phyloP scores from a whole-genome alignment of 2,329 filamentous ascomycete genomes.

The Fusarium humuli region DNA sequence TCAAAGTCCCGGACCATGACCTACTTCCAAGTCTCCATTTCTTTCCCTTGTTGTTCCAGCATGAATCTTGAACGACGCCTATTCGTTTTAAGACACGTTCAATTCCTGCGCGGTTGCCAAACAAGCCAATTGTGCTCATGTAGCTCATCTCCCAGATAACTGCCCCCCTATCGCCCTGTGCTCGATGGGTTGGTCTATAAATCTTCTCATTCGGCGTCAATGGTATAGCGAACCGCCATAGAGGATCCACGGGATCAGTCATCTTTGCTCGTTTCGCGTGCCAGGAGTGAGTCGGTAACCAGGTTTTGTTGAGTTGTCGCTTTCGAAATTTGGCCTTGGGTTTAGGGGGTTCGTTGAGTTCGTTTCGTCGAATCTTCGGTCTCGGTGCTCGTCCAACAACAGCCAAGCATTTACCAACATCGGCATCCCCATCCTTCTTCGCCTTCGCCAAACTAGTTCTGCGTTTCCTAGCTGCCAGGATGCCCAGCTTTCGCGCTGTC shows the following conservation, averaged over 20 bases:
- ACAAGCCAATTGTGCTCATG: constrained; percentile 84
- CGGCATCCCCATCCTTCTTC: constrained; percentile 36
- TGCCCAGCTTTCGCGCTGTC: constrained; percentile 77
- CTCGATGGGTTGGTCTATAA: constrained; percentile 87
- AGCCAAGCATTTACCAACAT: constrained; percentile 18
- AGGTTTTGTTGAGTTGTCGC: constrained; percentile 88
- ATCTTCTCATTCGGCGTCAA: constrained; percentile 89
- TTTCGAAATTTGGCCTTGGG: constrained; percentile 79
- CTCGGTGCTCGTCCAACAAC: constrained; percentile 53
- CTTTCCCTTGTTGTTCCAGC: constrained; percentile 72
- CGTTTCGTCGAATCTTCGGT: constrained; percentile 77
- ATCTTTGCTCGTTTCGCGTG: constrained; percentile 93
- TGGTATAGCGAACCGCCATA: constrained; percentile 93
- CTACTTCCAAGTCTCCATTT: constrained; percentile 74
- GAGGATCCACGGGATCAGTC: constrained; percentile 78
- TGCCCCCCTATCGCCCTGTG: constrained; percentile 78
- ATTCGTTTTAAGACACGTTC: constrained; percentile 74
- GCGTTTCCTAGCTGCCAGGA: constrained; percentile 69
- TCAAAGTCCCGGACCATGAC: constrained; percentile 63
- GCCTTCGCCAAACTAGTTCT: constrained; percentile 54
- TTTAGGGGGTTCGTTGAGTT: constrained; percentile 69
- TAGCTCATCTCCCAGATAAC: constrained; percentile 96
- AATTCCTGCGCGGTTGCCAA: constrained; percentile 73
- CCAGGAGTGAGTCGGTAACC: constrained; percentile 94
- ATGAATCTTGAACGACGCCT: constrained; percentile 68